These are phyloP conservation scores for Abrus precatorius DNA, from an alignment of 306 rosid genomes.

Conservation along the genomic window DNA sequence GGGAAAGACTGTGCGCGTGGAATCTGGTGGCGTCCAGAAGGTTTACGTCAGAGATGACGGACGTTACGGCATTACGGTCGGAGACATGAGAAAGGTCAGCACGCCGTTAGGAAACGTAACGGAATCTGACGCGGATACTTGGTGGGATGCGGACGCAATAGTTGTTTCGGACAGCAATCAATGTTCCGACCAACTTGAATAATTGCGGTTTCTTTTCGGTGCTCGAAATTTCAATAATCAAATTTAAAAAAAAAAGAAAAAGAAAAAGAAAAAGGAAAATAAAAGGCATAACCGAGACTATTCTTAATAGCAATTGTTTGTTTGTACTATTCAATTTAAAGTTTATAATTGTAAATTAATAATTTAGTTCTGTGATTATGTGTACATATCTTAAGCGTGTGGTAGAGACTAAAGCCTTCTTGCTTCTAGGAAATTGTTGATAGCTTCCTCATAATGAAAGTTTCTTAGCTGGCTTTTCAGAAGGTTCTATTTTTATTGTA, in stretches of 20 bases:
- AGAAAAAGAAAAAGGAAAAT: neutral
- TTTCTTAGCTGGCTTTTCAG: neutral
- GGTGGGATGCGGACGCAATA: slow-evolving; percentile 75
- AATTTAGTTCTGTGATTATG: slow-evolving; percentile 9
- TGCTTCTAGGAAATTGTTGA: neutral
- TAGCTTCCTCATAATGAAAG: neutral
- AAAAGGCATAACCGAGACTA: neutral
- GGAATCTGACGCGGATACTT: slow-evolving; percentile 64
- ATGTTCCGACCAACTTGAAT: slow-evolving; percentile 42
- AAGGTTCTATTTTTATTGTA: neutral
- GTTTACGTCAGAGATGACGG: slow-evolving; percentile 68
- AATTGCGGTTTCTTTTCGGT: slow-evolving; percentile 23
- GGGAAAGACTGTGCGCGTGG: slow-evolving; percentile 63
- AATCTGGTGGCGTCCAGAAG: slow-evolving; percentile 70
- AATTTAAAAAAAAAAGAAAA: neutral
- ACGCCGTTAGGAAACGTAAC: slow-evolving; percentile 64
- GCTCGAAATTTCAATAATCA: slow-evolving; percentile 13
- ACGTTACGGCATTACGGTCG: slow-evolving; percentile 57
- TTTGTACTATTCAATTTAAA: slow-evolving; percentile 28
- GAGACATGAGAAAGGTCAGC: slow-evolving; percentile 74
- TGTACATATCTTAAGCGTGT: neutral
- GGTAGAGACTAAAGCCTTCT: slow-evolving; percentile 9
- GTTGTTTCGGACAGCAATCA: slow-evolving; percentile 48
- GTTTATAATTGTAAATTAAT: slow-evolving; percentile 42
- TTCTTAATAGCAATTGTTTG: neutral